Percentiles rank a stretch among this genome's conserved stretches.
phyloP scores from a whole-genome alignment of 805 yeast genomes.

The Wickerhamomyces rabaulensis region DNA sequence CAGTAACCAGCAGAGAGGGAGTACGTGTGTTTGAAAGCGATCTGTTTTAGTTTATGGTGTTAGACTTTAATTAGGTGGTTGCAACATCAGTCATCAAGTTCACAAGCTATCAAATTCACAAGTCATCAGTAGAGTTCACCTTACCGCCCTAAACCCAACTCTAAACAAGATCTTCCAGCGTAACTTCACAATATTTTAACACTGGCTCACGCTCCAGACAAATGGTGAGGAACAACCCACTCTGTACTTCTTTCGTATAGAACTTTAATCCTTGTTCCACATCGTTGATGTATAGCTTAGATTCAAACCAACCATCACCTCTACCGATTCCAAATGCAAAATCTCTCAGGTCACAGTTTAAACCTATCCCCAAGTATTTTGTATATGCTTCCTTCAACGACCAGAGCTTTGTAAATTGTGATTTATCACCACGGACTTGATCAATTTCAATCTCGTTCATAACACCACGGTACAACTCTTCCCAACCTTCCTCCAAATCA shows the following conservation, averaged over 20 bases:
- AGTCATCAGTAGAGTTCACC: too few species aligned
- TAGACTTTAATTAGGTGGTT: too few species aligned
- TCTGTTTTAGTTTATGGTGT: too few species aligned
- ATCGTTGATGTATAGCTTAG: not conserved
- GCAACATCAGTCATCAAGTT: too few species aligned
- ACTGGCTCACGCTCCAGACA: not conserved
- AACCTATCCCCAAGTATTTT: slow-evolving; percentile 61
- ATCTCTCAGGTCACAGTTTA: slow-evolving; percentile 29
- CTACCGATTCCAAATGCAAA: not conserved
- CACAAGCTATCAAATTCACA: too few species aligned
- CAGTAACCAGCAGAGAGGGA: too few species aligned
- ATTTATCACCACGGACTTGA: slow-evolving; percentile 13
- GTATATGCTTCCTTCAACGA: slow-evolving; percentile 75
- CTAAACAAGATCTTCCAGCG: not conserved
- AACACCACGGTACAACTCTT: slow-evolving; percentile 19
- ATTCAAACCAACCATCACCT: not conserved
- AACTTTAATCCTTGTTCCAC: not conserved
- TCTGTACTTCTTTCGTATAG: not conserved
- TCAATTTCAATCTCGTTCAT: slow-evolving; percentile 37
- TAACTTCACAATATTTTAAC: not conserved
- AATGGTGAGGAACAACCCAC: not conserved
- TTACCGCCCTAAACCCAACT: not conserved
- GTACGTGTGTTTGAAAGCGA: too few species aligned
- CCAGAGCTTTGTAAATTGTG: slow-evolving; percentile 59
- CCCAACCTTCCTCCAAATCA: slow-evolving; percentile 10